phyloP scores from a whole-genome alignment of 2,329 filamentous ascomycete species.

The Trichoderma endophyticum region DNA sequence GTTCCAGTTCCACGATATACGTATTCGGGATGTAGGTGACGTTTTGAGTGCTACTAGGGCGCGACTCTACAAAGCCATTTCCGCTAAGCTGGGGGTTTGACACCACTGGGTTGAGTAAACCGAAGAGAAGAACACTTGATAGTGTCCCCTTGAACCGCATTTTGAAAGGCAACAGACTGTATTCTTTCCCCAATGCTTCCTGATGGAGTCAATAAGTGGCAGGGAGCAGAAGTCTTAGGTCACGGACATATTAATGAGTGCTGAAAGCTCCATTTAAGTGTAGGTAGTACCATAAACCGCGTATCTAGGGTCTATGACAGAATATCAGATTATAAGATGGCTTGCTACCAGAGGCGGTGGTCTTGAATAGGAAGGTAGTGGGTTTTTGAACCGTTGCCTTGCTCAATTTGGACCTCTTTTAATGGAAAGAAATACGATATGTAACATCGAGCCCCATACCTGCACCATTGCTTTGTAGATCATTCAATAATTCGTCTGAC shows the following conservation, averaged over 20 bases:
- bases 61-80: background rate
- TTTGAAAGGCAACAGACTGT: no score
- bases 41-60: background rate
- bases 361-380: background rate
- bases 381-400: background rate
- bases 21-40: background rate
- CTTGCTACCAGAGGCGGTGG: background rate
- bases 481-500: background rate
- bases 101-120: background rate
- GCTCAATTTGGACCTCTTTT: background rate
- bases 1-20: conserved; percentile 16
- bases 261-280: no score
- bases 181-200: no score
- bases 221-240: no score
- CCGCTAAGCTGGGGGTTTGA: background rate
- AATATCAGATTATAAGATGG: no score
- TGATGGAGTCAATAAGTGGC: no score
- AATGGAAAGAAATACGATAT: background rate
- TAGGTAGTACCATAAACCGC: no score
- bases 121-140: background rate
- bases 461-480: background rate
- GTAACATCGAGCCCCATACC: background rate
- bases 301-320: no score
- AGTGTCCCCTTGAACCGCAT: background rate
- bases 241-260: no score